Evolutionary conservation across 805 yeast genomes (phyloP), one percentile per base, ranked within the genome.

Genomic region (Candida verbasci): DNA sequence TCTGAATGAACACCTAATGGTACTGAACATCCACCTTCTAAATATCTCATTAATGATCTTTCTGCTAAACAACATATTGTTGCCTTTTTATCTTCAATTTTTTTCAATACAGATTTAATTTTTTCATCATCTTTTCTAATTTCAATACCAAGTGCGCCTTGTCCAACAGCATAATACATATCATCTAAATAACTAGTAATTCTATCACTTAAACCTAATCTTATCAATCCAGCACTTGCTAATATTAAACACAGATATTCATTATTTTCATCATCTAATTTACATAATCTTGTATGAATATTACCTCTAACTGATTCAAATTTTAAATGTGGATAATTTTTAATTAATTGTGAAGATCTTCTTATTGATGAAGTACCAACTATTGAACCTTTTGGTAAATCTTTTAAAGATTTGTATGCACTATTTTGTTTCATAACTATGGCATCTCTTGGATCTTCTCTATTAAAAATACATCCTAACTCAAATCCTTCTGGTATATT

Each of bases 11-110:
- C 96, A 35, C 98, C 98, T 46, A 93, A 85, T 6, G 98, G 98
- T 12, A 93, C 97, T 1, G 96, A 86, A 62, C 98, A 93, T 7
- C 98, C 98, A 43, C 97, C 98, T 65, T 93, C 97, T 41, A 93
- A 72, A 17, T 83, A 72, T 59, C 91, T 74, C 86, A 93, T 77
- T 43, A 93, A 64, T 6, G 91, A 70, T 50, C 98, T 74, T 61
- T 93, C 98, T 3, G 96, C 95, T 6, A 78, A 59, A 59, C 97
- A 89, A 48, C 94, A 73, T 41, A 79, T 62, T 1, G 88, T 74
- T 3, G 94, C 72, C 5, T 76, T 70, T 29, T 64, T 57, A 56
- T 88, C 81, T 48, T 80, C 81, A 42, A 91, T 76, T 39, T 75
- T 68, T 12, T 70, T 58, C 48, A 94, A 74, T 14, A 89, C 68